phyloP scores from a whole-genome alignment of 1,284 basidiomycete genomes.

The Naganishia sp. region DNA sequence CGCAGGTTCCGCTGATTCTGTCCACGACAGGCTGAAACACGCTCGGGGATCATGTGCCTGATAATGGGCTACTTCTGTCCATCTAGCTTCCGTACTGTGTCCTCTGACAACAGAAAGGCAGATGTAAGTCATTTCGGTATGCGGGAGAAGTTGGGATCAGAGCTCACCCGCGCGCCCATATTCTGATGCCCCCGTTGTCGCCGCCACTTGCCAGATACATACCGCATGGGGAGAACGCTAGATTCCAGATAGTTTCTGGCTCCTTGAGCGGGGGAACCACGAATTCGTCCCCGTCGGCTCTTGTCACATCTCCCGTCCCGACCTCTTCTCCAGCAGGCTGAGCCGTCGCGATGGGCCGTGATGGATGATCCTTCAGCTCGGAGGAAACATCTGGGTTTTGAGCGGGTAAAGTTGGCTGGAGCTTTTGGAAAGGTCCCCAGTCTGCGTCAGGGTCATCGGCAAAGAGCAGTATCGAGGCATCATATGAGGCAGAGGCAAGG shows the following conservation, averaged over 20 bases:
- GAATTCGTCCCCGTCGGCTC: conserved; percentile 38
- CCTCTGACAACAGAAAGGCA: conserved; percentile 6
- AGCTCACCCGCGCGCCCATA: conserved; percentile 56
- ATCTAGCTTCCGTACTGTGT: conserved; percentile 17
- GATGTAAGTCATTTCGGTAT: background rate
- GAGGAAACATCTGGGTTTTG: conserved; percentile 36
- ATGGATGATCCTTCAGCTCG: conserved; percentile 34
- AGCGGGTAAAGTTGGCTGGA: conserved; percentile 70
- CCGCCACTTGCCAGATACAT: conserved; percentile 69
- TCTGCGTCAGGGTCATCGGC: conserved; percentile 92
- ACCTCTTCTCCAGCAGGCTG: background rate
- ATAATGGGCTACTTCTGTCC: conserved; percentile 43
- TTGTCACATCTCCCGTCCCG: conserved; percentile 34
- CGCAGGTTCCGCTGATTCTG: conserved; percentile 24
- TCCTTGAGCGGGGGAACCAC: conserved; percentile 49
- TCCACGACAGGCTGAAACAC: conserved; percentile 48
- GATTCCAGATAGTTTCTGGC: conserved; percentile 79
- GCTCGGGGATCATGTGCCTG: conserved; percentile 45
- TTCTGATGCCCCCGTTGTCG: conserved; percentile 55
- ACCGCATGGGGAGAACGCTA: conserved; percentile 76
- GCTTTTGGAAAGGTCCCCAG: conserved; percentile 84
- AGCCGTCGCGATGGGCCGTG: background rate
- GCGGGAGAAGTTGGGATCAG: background rate
- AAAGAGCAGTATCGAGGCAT: conserved; percentile 93
- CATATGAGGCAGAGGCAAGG: conserved; percentile 94